These are phyloP conservation scores for Schizochytrium sp. DNA, from an alignment of 108 stramenopile species.

Conservation along the genomic window DNA sequence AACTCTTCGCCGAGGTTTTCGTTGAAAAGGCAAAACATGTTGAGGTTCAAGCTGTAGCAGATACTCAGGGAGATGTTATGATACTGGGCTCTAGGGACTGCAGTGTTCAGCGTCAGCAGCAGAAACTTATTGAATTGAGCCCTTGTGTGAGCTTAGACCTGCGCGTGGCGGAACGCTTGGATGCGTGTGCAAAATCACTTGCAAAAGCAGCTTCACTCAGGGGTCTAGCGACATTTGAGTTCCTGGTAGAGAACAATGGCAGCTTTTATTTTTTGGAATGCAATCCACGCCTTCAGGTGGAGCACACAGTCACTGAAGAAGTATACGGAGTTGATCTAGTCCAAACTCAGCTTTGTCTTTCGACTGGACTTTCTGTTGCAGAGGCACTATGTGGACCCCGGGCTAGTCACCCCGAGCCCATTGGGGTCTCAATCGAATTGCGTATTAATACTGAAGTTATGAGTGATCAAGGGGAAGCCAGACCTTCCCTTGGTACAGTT, in stretches of 20 bases:
- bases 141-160: constrained; percentile 85
- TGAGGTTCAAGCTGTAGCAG: constrained; percentile 94
- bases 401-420: constrained; percentile 60
- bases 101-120: constrained; percentile 96
- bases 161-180: constrained; percentile 80
- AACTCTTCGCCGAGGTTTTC: constrained; percentile 91
- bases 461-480: constrained; percentile 66
- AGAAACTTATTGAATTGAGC: constrained; percentile 95
- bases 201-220: constrained; percentile 84
- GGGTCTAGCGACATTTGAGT: constrained; percentile 97
- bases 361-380: not conserved
- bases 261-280: constrained; percentile 93
- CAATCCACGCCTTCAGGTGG: constrained; percentile 90
- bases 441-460: constrained; percentile 94
- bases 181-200: constrained; percentile 83
- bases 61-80: constrained; percentile 89
- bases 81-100: constrained; percentile 96
- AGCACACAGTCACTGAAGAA: constrained; percentile 97
- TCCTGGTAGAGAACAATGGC: constrained; percentile 83
- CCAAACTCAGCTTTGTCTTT: constrained; percentile 87
- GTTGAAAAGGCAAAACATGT: constrained; percentile 92
- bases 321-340: constrained; percentile 94
- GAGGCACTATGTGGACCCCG: constrained; percentile 8
- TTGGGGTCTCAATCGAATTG: constrained; percentile 92
- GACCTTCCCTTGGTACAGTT: constrained; percentile 94